Evolutionary conservation across 495 filamentous ascomycete genomes (phyloP), one percentile per base, ranked within the genome.

Genomic region (Podospora conica): DNA sequence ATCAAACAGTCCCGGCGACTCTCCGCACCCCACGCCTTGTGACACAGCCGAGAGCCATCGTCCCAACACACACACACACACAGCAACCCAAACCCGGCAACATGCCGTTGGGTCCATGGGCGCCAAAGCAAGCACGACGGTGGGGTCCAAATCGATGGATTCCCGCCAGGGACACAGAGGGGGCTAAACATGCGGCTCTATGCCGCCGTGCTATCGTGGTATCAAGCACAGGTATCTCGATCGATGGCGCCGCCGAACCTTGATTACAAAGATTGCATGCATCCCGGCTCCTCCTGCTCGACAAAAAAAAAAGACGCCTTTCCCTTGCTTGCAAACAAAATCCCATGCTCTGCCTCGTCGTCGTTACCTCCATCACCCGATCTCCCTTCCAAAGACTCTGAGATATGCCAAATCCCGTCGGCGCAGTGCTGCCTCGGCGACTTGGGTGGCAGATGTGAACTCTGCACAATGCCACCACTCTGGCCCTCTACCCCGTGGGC

Each of bases 141-240:
- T 29, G 58, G 58, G 40, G 25, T 29, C 58, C 11, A 4, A 31
- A 40, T 23, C 31, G 33, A 53, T 61, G 20, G 15, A 10, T 18
- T 53, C 29, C 22, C 40, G 22, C 23, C 31, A 60, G 60, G 60
- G 27, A 10, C 27, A 31, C 10, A n/a, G n/a, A n/a, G n/a, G n/a
- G 33, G 18, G 40, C 40, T 48, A 61, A 61, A 53, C 54, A 31
- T 64, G 65, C 60, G 60, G 40, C 60, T 61, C 60, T 48, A 40
- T 22, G 61, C 65, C 59, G 58, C 56, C 40, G 40, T 48, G 40
- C 15, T 48, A 8, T 68, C 60, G 67, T 70, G 70, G 70, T 71
- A 71, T 71, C 67, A n/a, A n/a, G n/a, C n/a, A n/a, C n/a, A n/a
- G n/a, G n/a, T 72, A 69, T 61, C 56, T 65, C 27, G 31, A 62